These are phyloP conservation scores for Wickerhamiella sergipiensis DNA, from an alignment of 805 yeast species.

Conservation along the genomic window DNA sequence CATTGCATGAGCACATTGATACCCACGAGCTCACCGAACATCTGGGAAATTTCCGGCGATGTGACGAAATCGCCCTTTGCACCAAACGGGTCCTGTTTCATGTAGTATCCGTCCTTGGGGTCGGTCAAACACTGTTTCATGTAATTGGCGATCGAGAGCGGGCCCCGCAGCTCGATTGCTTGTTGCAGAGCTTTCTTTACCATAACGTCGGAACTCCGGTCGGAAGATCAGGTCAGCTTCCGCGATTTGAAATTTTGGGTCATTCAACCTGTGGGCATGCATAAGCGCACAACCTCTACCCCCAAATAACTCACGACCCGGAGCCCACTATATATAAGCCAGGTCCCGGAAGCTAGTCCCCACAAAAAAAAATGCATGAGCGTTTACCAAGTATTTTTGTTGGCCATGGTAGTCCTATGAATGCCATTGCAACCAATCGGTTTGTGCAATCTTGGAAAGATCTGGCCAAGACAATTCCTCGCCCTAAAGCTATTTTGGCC, in stretches of 20 bases:
- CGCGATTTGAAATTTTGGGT: background rate
- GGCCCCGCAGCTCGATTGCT: slow-evolving; percentile 47
- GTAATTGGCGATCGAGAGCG: slow-evolving; percentile 55
- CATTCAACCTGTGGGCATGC: background rate
- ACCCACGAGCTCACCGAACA: slow-evolving; percentile 77
- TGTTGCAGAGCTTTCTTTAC: slow-evolving; percentile 10
- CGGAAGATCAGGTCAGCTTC: background rate
- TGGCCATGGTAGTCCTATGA: slow-evolving; percentile 14
- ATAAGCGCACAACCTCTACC: background rate
- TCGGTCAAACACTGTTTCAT: slow-evolving; percentile 75
- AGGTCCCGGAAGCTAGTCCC: too few species aligned
- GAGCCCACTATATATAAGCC: background rate
- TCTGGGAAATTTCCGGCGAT: slow-evolving; percentile 75
- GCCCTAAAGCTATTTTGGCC: slow-evolving; percentile 14
- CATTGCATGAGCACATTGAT: slow-evolving; percentile 46
- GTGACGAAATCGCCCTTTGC: slow-evolving; percentile 64
- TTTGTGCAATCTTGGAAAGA: slow-evolving; percentile 7
- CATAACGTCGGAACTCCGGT: background rate
- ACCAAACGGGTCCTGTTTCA: slow-evolving; percentile 63
- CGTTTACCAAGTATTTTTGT: slow-evolving; percentile 2
- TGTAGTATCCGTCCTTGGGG: slow-evolving; percentile 67
- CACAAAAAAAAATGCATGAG: background rate
- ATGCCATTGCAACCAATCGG: slow-evolving; percentile 6
- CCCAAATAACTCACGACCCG: too few species aligned
- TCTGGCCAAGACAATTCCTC: slow-evolving; percentile 10